Base-by-base conservation (phyloP, 208 protist species). In the Trypanosoma cruzi region DNA sequence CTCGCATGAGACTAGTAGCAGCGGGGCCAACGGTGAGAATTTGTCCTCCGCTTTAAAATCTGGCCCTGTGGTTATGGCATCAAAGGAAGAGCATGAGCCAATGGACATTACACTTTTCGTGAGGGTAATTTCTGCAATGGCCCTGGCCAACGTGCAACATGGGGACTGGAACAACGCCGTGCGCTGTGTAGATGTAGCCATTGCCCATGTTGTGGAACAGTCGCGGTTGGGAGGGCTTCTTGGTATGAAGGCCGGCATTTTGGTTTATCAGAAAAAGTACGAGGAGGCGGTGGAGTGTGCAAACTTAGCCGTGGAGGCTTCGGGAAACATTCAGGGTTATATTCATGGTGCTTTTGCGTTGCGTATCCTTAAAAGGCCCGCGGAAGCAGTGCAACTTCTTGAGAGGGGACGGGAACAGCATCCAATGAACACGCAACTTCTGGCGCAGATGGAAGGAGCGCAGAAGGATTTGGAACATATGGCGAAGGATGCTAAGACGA, bases 91-190 rank as follows among this genome's bases (percentile, higher is more conserved):
- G 48, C 73, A 88, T 34, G 88, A 96, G 68, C 79, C 84, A 50
- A 74, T 87, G 68, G 90, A 94, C 67, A 67, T 94, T 4, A 96
- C 90, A 18, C 70, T 92, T 64, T 94, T 94, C 65, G 79, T 94
- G 18, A 89, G 85, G 64, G 79, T 96, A 3, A 71, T 82, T 6
- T 83, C 90, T 11, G 90, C 75, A 2, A 92, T 96, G 86, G 81
- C 88, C 48, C 71, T 96, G 53, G 90, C 90, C 0, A 96, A 96
- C 62, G 55, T 94, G 59, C 86, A 92, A 68, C 88, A 81, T 74
- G 78, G 84, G 4, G 90, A 96, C 61, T 48, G 86, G n/a, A 73
- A 64, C 54, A 88, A 86, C 69, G 90, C 90, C 46, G 64, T 93
- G 5, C 78, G 79, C 42, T 96, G 88, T 64, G 84, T 89, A 2